Percentiles rank a stretch among this genome's conserved stretches.
phyloP scores from a whole-genome alignment of 257 asterid genomes.

The Henckelia pumila region DNA sequence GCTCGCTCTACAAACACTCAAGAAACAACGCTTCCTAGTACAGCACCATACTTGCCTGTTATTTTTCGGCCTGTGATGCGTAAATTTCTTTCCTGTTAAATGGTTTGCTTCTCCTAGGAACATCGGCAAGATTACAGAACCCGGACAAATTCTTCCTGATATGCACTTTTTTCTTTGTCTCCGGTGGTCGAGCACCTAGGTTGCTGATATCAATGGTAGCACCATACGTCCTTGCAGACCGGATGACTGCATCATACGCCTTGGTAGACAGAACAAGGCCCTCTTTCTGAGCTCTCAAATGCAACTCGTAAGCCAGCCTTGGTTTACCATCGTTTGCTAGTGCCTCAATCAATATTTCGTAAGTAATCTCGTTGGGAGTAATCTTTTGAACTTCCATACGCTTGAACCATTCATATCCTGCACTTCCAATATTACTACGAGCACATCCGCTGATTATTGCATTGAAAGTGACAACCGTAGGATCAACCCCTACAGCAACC shows the following conservation, averaged over 20 bases:
- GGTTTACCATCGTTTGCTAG: slow-evolving; percentile 83
- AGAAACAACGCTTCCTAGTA: slow-evolving; percentile 5
- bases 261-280: slow-evolving; percentile 66
- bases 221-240: slow-evolving; percentile 39
- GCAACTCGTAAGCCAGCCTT: slow-evolving; percentile 74
- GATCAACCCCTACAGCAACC: slow-evolving; percentile 48
- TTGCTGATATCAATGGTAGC: slow-evolving; percentile 48
- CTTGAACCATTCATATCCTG: slow-evolving; percentile 80
- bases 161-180: slow-evolving; percentile 45
- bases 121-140: slow-evolving; percentile 60
- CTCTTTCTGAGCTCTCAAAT: slow-evolving; percentile 55
- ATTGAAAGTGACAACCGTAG: slow-evolving; percentile 87
- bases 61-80: slow-evolving; percentile 27
- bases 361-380: slow-evolving; percentile 78
- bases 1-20: neutral
- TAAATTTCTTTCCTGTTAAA: slow-evolving; percentile 47
- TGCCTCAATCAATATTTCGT: slow-evolving; percentile 67
- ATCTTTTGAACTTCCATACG: slow-evolving; percentile 50
- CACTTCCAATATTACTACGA: slow-evolving; percentile 39
- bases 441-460: slow-evolving; percentile 82
- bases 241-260: slow-evolving; percentile 69
- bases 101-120: slow-evolving; percentile 57
- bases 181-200: slow-evolving; percentile 70
- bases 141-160: slow-evolving; percentile 47
- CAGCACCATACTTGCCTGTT: slow-evolving; percentile 21